Conservation (phyloP, 148 eudicot species). For the Oxyria digyna region DNA sequence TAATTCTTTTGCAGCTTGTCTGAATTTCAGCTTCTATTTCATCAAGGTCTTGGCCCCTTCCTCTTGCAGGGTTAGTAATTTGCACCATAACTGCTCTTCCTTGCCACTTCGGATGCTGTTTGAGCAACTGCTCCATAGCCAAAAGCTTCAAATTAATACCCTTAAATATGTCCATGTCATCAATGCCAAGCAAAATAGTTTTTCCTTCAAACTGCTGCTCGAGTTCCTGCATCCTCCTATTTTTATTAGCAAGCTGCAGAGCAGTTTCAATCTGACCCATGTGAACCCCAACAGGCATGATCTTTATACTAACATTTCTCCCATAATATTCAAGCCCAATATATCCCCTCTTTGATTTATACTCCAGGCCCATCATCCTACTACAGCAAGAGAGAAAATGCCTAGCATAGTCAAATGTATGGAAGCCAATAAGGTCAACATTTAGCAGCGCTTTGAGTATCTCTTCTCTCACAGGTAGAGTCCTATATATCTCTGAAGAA, state of each 20-base stretch:
- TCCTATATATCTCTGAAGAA: constrained; percentile 49
- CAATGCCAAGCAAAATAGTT: constrained; percentile 44
- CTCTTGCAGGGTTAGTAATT: constrained; percentile 45
- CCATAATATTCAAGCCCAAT: constrained; percentile 52
- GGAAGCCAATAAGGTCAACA: constrained; percentile 50
- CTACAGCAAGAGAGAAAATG: constrained; percentile 60
- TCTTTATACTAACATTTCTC: constrained; percentile 43
- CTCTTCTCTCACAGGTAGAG: constrained; percentile 50
- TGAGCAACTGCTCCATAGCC: constrained; percentile 40
- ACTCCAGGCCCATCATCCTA: constrained; percentile 54
- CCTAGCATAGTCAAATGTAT: constrained; percentile 57
- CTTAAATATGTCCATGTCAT: constrained; percentile 57
- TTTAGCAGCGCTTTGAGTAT: constrained; percentile 45
- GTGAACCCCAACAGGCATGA: constrained; percentile 52
- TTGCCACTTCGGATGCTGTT: constrained; percentile 32
- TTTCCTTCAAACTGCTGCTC: constrained; percentile 33
- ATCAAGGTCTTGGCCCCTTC: constrained; percentile 41
- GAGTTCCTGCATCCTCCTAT: constrained; percentile 27
- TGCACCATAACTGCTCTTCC: constrained; percentile 46
- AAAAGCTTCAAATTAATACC: constrained; percentile 46
- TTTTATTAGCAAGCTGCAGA: constrained; percentile 29
- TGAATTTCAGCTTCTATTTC: constrained; percentile 36
- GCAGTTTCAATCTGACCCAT: constrained; percentile 48
- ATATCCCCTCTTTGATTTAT: constrained; percentile 51
- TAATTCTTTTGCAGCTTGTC: constrained; percentile 27